These are phyloP conservation scores for Monilinia fructigena DNA, from an alignment of 2,329 filamentous ascomycete genomes.

Conservation along the genomic window DNA sequence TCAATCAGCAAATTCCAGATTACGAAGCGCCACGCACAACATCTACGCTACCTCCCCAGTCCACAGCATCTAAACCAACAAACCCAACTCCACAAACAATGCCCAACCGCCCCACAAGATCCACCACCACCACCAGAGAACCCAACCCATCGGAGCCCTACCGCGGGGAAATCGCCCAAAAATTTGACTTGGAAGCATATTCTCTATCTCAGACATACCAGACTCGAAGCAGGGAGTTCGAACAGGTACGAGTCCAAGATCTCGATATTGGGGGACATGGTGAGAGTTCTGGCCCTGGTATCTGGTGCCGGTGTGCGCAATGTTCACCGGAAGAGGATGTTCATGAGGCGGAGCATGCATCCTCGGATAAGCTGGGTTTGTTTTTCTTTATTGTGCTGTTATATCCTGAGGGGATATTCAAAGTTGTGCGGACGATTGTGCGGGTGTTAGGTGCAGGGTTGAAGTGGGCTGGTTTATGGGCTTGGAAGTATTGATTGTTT, in stretches of 20 bases:
- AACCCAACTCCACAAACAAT: not conserved
- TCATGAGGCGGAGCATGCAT: too few relatives aligned
- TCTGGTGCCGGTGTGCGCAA: not conserved
- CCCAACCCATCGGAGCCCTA: not conserved
- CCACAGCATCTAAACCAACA: not conserved
- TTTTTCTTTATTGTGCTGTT: not conserved
- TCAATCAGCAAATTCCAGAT: not conserved
- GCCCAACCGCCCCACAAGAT: not conserved
- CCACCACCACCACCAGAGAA: not conserved
- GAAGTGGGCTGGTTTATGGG: not conserved
- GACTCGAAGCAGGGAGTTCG: not conserved
- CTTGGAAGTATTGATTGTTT: not conserved
- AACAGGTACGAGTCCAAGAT: not conserved
- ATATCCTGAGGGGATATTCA: not conserved
- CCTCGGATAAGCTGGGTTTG: not conserved
- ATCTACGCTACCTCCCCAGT: too few relatives aligned
- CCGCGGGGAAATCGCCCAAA: not conserved
- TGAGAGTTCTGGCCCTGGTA: not conserved
- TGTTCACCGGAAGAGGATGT: too few relatives aligned
- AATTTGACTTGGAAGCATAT: not conserved
- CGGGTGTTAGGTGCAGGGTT: not conserved
- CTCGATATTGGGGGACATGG: not conserved
- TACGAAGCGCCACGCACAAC: too few relatives aligned
- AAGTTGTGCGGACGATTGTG: too few relatives aligned
- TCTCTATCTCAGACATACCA: not conserved